Base-by-base conservation (phyloP, 345 rosid species). In the Theobroma cacao region DNA sequence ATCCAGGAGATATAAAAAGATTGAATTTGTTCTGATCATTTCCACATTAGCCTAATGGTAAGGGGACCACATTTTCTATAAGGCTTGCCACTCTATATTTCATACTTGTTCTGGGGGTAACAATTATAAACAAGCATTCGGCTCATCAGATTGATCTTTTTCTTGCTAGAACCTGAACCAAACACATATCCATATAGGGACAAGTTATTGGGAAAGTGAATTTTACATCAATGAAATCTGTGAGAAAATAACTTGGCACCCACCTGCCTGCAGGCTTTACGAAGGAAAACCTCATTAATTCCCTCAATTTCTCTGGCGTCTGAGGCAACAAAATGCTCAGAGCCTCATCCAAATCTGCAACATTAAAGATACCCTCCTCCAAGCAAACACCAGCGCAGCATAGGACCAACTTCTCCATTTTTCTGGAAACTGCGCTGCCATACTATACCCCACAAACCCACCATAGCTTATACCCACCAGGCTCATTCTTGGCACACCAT, bases 381-480 rank as follows among this genome's bases (percentile, higher is more conserved):
- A 90, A 79, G 73, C 95, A 90, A 72, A 92, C 94, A 7, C 97
- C 97, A 0, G 97, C 78, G 48, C 95, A 90, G 47, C 98, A 94
- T 4, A 94, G 43, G 72, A 87, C 97, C 62, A 94, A 3, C 76
- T 77, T 91, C 77, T 94, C 95, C 1, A 94, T 72, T 45, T 52
- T 85, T 82, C 84, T 0, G 91, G 92, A 74, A 82, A 94, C 56
- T 87, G 89, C 17, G 79, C 84, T 0, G 93, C 97, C 88, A 91
- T 77, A 55, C 94, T 91, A 34, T 94, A 91, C 60, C 89, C 94
- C 0, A 94, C 98, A 59, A 92, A 94, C 41, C 98, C 97, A 2
- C 97, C 98, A 24, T 91, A 92, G 41, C 97, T 94, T 4, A 94
- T 82, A 76, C 98, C 97, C 0, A 94, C 97, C 14, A 90, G 58